These are phyloP conservation scores for Roridomyces roridus DNA, from an alignment of 768 basidiomycete species.

Conservation along the genomic window DNA sequence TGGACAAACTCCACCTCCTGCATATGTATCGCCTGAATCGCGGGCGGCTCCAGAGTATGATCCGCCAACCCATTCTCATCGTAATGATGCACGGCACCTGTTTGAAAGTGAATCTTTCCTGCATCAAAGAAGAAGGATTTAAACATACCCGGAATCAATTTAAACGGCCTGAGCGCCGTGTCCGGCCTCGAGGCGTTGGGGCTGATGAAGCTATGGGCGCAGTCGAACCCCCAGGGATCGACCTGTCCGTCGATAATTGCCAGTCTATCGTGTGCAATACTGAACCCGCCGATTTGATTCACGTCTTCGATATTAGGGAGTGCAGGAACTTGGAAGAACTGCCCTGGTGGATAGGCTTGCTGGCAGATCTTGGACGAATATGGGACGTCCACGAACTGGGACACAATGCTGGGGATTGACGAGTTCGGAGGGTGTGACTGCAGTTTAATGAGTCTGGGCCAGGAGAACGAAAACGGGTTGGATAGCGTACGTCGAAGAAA, in stretches of 20 bases:
- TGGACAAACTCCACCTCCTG: constrained; percentile 16
- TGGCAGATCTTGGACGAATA: too few relatives aligned
- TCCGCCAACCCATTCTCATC: too few relatives aligned
- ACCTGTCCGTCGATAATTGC: constrained; percentile 19
- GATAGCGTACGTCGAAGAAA: constrained; percentile 77
- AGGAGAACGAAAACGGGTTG: background rate
- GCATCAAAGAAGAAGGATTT: too few relatives aligned
- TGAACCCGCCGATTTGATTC: constrained; percentile 18
- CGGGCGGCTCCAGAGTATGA: too few relatives aligned
- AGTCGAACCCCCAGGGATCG: constrained; percentile 21
- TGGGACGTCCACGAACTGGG: constrained; percentile 64
- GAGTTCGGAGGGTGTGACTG: background rate
- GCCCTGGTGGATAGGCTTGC: constrained; percentile 17
- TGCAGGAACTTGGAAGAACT: constrained; percentile 16
- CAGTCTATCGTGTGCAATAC: constrained; percentile 18
- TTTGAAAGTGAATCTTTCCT: too few relatives aligned
- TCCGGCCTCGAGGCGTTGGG: constrained; percentile 10
- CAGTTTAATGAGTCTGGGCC: constrained; percentile 5
- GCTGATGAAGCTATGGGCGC: constrained; percentile 16
- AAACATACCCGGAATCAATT: constrained; percentile 14
- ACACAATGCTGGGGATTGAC: constrained; percentile 55
- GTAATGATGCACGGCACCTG: too few relatives aligned
- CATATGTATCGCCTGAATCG: too few relatives aligned
- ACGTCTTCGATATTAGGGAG: constrained; percentile 16
- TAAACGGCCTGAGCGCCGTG: constrained; percentile 12